Conservation (phyloP, 1,284 basidiomycete species). For the Ustilago lituana region DNA sequence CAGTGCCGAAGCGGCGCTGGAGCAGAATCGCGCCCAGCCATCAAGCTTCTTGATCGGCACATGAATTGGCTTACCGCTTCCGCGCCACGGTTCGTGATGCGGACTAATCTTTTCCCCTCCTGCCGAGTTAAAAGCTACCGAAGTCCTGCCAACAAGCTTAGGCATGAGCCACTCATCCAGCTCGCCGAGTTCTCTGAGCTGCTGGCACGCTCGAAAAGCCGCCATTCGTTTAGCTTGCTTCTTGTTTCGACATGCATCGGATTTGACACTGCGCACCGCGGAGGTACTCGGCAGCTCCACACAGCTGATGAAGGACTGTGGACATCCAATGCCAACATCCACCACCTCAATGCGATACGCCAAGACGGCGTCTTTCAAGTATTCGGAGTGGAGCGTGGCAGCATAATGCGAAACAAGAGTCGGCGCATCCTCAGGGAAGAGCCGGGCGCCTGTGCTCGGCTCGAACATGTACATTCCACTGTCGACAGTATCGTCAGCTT, state of each 20-base stretch:
- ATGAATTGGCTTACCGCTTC: conserved; percentile 18
- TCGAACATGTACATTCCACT: conserved; percentile 19
- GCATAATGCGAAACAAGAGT: conserved; percentile 43
- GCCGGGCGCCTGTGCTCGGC: conserved; percentile 34
- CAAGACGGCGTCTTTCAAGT: conserved; percentile 23
- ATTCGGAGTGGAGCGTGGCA: conserved; percentile 29
- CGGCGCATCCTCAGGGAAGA: conserved; percentile 42
- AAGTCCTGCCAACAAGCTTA: conserved; percentile 6
- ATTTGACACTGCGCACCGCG: conserved; percentile 26
- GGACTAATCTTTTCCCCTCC: neutral
- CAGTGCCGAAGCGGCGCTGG: neutral
- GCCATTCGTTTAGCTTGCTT: conserved; percentile 44
- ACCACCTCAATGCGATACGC: conserved; percentile 20
- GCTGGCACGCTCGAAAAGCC: conserved; percentile 42
- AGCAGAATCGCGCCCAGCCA: conserved; percentile 20
- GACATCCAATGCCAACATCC: neutral
- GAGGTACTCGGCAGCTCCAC: conserved; percentile 37
- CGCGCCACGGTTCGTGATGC: conserved; percentile 28
- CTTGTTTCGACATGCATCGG: conserved; percentile 25
- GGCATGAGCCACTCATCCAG: conserved; percentile 52
- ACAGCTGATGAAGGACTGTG: conserved; percentile 10
- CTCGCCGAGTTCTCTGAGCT: conserved; percentile 34
- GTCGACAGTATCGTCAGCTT: conserved; percentile 7
- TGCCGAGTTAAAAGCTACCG: neutral
- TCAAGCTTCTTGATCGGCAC: conserved; percentile 30